phyloP scores from a whole-genome alignment of 352 stramenopile species.

The Pythium sp. region DNA sequence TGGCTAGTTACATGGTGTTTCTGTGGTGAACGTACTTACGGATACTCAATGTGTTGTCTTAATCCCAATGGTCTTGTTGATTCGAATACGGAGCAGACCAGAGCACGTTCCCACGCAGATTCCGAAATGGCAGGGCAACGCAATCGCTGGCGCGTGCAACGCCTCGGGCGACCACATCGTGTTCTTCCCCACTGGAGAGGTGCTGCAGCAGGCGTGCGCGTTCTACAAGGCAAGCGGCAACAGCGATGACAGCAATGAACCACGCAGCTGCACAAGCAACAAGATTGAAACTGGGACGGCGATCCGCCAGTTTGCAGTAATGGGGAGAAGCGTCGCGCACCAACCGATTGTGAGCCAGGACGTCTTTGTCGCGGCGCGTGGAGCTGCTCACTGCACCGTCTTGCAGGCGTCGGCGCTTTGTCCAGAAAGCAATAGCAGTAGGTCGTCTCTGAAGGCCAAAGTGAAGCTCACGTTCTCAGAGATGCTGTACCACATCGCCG shows the following conservation, averaged over 20 bases:
- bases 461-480: slow-evolving; percentile 49
- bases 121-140: slow-evolving; percentile 67
- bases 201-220: slow-evolving; percentile 62
- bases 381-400: slow-evolving; percentile 39
- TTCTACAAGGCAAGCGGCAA: slow-evolving; percentile 29
- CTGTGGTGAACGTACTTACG: not conserved
- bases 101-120: slow-evolving; percentile 26
- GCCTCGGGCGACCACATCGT: slow-evolving; percentile 41
- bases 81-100: slow-evolving; percentile 10
- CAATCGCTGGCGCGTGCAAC: slow-evolving; percentile 37
- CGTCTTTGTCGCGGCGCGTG: slow-evolving; percentile 42
- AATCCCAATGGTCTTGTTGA: not conserved
- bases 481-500: slow-evolving; percentile 57
- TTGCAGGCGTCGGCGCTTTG: slow-evolving; percentile 22
- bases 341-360: slow-evolving; percentile 25
- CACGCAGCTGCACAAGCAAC: slow-evolving; percentile 28
- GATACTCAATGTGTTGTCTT: not conserved
- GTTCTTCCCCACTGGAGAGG: slow-evolving; percentile 63
- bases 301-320: slow-evolving; percentile 60
- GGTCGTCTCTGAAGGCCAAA: slow-evolving; percentile 27
- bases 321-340: slow-evolving; percentile 46
- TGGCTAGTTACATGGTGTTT: not conserved
- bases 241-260: not conserved
- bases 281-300: slow-evolving; percentile 47
- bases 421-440: not conserved